A percentile compares a stretch with the other conserved stretches of the same genome.
Conservation (phyloP, 805 yeast species). For the Geotrichum ghanense region DNA sequence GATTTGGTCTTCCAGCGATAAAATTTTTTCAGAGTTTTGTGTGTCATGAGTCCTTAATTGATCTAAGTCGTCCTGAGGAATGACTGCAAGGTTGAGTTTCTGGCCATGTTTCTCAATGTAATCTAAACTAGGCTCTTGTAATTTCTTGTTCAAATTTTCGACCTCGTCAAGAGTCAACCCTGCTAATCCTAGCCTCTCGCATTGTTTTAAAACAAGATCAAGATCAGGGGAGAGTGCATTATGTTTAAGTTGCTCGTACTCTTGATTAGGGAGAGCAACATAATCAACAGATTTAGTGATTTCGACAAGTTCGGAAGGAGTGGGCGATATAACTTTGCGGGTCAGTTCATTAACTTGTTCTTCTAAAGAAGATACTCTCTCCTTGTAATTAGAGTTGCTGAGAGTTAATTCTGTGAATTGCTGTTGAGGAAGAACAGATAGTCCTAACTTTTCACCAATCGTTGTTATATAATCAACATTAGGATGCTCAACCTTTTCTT, state of each 20-base stretch:
- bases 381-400: too few relatives aligned
- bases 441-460: conserved; percentile 7
- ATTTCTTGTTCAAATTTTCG: conserved; percentile 10
- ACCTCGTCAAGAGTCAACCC: conserved; percentile 26
- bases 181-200: conserved; percentile 12
- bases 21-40: too few relatives aligned
- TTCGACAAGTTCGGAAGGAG: conserved; percentile 22
- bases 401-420: conserved; percentile 13
- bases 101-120: conserved; percentile 15
- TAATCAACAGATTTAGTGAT: conserved; percentile 12
- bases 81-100: conserved; percentile 22
- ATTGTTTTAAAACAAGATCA: conserved; percentile 4
- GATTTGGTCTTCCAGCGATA: conserved; percentile 5
- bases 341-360: conserved; percentile 11
- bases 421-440: conserved; percentile 10
- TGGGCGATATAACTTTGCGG: conserved; percentile 14
- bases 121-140: conserved; percentile 8
- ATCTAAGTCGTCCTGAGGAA: conserved; percentile 27
- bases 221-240: conserved; percentile 6
- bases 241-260: conserved; percentile 8
- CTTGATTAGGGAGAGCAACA: conserved; percentile 9
- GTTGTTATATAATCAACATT: conserved; percentile 2
- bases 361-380: too few relatives aligned
- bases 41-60: too few relatives aligned
- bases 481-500: conserved; percentile 8